Conservation (phyloP, 2,329 filamentous ascomycete species). For the Neofusicoccum laricinum region DNA sequence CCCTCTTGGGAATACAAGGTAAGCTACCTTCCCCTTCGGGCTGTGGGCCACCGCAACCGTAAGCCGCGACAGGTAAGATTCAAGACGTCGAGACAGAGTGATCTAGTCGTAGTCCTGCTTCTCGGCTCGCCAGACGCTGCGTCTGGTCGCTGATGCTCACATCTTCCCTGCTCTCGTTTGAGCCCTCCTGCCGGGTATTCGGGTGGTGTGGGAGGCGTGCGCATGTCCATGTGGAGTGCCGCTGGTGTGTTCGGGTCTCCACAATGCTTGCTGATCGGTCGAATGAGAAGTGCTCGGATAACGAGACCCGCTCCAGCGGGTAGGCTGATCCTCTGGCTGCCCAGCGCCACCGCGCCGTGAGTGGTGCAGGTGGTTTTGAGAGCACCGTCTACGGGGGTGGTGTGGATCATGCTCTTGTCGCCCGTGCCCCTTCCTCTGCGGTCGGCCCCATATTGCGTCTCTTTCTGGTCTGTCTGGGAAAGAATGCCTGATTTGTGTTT, state of each 20-base stretch:
- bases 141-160: not conserved
- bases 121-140: not conserved
- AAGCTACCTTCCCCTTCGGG: not conserved
- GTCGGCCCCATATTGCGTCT: not conserved
- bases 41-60: not conserved
- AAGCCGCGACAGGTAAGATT: not conserved
- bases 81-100: not conserved
- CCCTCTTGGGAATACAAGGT: not conserved
- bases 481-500: not conserved
- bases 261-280: not conserved
- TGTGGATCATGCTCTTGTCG: not conserved
- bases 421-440: not conserved
- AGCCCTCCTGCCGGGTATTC: constrained; percentile 8
- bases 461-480: not conserved
- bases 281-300: constrained; percentile 4
- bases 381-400: not conserved
- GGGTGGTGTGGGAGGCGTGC: not conserved
- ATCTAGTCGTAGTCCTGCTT: not conserved
- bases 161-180: not conserved
- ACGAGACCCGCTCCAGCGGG: not conserved
- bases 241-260: constrained; percentile 2
- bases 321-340: constrained; percentile 1
- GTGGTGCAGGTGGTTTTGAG: not conserved
- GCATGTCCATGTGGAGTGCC: not conserved
- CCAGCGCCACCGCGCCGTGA: not conserved